Evolutionary conservation across 345 rosid genomes (phyloP).

Genomic region (Linum tenue): DNA sequence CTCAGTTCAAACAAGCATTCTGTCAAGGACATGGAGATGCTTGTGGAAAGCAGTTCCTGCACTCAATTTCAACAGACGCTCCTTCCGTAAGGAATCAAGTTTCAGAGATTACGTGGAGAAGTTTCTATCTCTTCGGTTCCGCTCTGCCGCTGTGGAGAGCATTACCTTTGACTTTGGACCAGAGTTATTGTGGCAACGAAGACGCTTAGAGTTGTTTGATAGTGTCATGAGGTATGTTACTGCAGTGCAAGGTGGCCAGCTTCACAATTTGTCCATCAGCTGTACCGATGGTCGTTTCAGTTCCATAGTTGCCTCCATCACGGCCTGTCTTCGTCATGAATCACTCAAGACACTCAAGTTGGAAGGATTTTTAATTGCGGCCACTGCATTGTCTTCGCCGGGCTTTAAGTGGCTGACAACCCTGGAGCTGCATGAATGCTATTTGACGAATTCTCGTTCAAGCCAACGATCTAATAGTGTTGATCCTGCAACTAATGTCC

Average conservation of each 20-base stretch:
- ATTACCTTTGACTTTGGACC: neutral
- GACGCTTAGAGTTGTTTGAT: neutral
- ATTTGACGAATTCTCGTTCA: too few relatives aligned
- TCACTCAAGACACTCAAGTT: too few relatives aligned
- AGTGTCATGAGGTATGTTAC: neutral
- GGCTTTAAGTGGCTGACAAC: too few relatives aligned
- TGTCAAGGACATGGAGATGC: neutral
- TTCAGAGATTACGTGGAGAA: neutral
- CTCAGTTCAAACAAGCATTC: neutral
- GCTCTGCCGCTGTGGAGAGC: neutral
- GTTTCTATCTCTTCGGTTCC: neutral
- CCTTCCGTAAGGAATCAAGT: neutral
- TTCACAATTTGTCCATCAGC: neutral
- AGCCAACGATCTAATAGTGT: too few relatives aligned
- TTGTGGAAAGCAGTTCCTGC: neutral
- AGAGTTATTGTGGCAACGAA: too few relatives aligned
- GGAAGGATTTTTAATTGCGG: too few relatives aligned
- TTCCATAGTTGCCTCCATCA: too few relatives aligned
- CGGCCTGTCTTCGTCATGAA: too few relatives aligned
- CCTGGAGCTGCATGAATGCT: too few relatives aligned
- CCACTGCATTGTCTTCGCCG: too few relatives aligned
- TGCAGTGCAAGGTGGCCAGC: neutral
- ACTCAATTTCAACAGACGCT: neutral
- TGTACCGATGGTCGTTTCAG: too few relatives aligned
- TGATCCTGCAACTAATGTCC: too few relatives aligned